Evolutionary conservation across 1,284 basidiomycete species (phyloP).

Genomic region (Porodaedalea pini): DNA sequence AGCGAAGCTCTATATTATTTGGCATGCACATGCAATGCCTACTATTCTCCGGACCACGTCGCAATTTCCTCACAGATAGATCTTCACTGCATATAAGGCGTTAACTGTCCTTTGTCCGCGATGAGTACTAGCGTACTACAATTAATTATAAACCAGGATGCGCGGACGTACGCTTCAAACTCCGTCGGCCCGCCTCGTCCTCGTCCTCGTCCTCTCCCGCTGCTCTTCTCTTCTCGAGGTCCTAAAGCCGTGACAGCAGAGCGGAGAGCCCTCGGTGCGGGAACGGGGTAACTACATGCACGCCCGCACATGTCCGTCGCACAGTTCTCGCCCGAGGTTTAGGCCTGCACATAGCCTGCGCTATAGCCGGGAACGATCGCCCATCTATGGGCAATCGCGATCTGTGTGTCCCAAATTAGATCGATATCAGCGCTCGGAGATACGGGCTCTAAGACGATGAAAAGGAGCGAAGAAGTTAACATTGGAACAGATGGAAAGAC

Average conservation of each 20-base stretch:
- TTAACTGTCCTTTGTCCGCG: neutral
- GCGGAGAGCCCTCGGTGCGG: neutral
- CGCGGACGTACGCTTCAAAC: neutral
- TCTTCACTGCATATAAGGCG: too few relatives aligned
- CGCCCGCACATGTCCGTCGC: neutral
- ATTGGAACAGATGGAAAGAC: neutral
- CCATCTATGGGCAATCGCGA: neutral
- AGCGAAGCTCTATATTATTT: too few relatives aligned
- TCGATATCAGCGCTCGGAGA: neutral
- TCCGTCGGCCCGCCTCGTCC: neutral
- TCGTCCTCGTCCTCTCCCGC: neutral
- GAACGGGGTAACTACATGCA: neutral
- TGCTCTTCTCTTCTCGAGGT: conserved; percentile 1
- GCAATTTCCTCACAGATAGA: too few relatives aligned
- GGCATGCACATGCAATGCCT: too few relatives aligned
- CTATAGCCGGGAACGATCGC: neutral
- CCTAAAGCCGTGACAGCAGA: neutral
- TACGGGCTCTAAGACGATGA: neutral
- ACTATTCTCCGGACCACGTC: too few relatives aligned
- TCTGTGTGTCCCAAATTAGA: neutral
- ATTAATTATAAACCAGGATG: neutral
- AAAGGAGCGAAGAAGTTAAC: too few relatives aligned
- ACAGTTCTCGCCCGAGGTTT: neutral
- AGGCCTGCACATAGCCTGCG: neutral
- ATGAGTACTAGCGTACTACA: too few relatives aligned